Evolutionary conservation across 345 rosid genomes (phyloP).

Genomic region (Acer yangbiense): DNA sequence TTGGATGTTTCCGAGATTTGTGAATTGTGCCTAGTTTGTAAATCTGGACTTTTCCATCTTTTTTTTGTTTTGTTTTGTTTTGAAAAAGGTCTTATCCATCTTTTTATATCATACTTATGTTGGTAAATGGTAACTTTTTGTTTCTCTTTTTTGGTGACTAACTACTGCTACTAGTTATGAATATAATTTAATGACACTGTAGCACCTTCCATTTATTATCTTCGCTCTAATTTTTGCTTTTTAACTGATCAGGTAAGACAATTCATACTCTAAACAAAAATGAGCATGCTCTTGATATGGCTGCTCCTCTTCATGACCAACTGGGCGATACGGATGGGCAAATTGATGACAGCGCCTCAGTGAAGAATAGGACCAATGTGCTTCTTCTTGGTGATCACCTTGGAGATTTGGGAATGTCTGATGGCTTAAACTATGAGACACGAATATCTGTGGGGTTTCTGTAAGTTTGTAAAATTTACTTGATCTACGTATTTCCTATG

Average conservation of each 20-base stretch:
- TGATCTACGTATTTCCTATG: background rate
- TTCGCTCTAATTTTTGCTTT: slow-evolving; percentile 14
- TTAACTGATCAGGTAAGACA: slow-evolving; percentile 55
- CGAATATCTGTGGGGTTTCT: slow-evolving; percentile 81
- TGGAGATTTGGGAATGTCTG: slow-evolving; percentile 88
- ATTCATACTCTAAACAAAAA: slow-evolving; percentile 88
- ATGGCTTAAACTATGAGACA: slow-evolving; percentile 75
- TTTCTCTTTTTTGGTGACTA: background rate
- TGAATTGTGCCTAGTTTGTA: background rate
- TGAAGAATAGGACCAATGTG: slow-evolving; percentile 76
- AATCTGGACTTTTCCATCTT: background rate
- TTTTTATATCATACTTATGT: background rate
- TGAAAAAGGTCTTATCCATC: background rate
- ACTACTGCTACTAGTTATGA: background rate
- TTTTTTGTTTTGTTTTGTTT: too few species aligned
- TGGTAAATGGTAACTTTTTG: background rate
- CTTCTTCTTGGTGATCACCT: slow-evolving; percentile 87
- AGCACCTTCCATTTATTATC: background rate
- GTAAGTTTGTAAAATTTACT: slow-evolving; percentile 46
- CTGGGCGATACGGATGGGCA: slow-evolving; percentile 45
- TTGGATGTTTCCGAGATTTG: background rate
- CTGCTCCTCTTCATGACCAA: slow-evolving; percentile 73
- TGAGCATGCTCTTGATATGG: slow-evolving; percentile 89
- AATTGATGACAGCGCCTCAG: slow-evolving; percentile 38
- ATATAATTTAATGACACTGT: background rate